These are phyloP conservation scores for Mycena filopes DNA, from an alignment of 768 basidiomycete genomes.

Conservation along the genomic window DNA sequence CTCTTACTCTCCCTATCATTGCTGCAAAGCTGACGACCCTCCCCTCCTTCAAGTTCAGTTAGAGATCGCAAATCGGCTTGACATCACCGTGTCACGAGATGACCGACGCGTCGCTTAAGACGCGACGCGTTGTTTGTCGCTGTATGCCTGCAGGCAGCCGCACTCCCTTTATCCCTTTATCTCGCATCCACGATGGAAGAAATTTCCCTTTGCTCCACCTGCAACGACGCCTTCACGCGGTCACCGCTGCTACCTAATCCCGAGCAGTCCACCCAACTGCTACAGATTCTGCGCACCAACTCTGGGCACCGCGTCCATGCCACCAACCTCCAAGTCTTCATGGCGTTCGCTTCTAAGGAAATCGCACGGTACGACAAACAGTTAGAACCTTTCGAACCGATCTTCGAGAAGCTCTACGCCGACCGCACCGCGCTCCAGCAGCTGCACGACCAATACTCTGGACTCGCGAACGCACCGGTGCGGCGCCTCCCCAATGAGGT, in stretches of 20 bases:
- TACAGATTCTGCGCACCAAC: not conserved
- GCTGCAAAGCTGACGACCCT: no score
- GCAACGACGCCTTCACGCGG: not conserved
- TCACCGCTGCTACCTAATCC: not conserved
- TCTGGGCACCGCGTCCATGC: not conserved
- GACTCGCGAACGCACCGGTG: not conserved
- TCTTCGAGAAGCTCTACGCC: not conserved
- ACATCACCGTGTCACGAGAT: no score
- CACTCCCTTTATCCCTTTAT: not conserved
- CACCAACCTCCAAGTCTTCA: not conserved
- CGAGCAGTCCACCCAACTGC: not conserved
- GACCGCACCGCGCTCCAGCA: not conserved
- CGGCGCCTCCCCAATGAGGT: slow-evolving; percentile 7
- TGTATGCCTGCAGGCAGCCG: not conserved
- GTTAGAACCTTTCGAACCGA: not conserved
- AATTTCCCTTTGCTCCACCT: not conserved
- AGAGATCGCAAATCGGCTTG: no score
- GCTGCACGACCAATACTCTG: not conserved
- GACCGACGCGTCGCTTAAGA: not conserved
- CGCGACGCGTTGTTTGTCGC: not conserved
- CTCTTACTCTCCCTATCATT: no score
- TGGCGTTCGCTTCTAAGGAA: not conserved
- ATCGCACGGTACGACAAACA: not conserved
- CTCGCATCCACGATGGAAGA: not conserved
- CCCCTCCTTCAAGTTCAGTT: no score